These are phyloP conservation scores for Termitomyces sp. DNA, from an alignment of 768 basidiomycete species.

Conservation along the genomic window DNA sequence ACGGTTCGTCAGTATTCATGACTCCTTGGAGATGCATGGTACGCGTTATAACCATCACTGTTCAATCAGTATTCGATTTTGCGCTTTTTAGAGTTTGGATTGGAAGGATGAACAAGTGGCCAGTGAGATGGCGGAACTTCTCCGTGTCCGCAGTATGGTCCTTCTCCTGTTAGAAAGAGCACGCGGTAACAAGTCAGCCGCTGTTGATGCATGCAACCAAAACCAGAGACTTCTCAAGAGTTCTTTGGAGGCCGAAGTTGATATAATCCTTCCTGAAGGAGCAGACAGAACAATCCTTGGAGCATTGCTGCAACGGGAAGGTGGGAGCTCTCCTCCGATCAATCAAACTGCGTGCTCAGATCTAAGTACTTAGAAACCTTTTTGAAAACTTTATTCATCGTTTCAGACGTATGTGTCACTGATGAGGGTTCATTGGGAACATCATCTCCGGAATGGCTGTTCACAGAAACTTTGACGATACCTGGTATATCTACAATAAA, in stretches of 20 bases:
- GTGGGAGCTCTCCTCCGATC: constrained; percentile 23
- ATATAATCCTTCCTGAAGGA: constrained; percentile 47
- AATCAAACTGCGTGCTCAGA: not conserved
- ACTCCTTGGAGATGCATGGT: constrained; percentile 68
- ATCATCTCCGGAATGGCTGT: constrained; percentile 42
- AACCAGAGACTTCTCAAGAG: constrained; percentile 50
- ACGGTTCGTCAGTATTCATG: constrained; percentile 59
- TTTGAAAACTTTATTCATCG: constrained; percentile 74
- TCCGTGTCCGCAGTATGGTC: constrained; percentile 56
- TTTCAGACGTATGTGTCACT: constrained; percentile 59
- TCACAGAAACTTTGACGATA: constrained; percentile 34
- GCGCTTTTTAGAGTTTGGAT: constrained; percentile 34
- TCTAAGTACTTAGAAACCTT: constrained; percentile 46
- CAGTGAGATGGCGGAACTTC: constrained; percentile 56
- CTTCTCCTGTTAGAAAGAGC: constrained; percentile 72
- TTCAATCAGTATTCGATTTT: not conserved
- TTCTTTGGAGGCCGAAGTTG: constrained; percentile 72
- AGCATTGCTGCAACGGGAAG: constrained; percentile 36
- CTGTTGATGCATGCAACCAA: not conserved
- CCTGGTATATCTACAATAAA: constrained; percentile 31
- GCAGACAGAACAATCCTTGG: constrained; percentile 18
- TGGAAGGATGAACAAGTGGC: constrained; percentile 61
- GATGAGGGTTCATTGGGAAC: constrained; percentile 38
- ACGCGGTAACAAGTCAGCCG: constrained; percentile 62
- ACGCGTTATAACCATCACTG: constrained; percentile 16